Evolutionary conservation across 306 rosid species (phyloP).

Genomic region (Casuarina cunninghamiana): DNA sequence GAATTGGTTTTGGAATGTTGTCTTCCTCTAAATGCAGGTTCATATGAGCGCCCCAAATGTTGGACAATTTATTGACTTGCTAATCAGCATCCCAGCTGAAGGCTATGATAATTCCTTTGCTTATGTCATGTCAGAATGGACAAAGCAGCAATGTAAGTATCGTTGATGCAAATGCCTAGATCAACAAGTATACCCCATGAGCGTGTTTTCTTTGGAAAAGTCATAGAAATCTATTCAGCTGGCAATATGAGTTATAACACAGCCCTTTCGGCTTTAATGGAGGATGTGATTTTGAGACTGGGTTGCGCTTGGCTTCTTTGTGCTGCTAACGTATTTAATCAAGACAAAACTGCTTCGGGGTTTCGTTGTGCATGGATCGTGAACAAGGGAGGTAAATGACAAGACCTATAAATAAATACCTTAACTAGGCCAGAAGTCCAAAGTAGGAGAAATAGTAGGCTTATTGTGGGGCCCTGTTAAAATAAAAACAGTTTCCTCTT

Average conservation of each 20-base stretch:
- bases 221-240: neutral
- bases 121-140: conserved; percentile 92
- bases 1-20: conserved; percentile 15
- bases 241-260: neutral
- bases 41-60: conserved; percentile 90
- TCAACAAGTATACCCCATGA: neutral
- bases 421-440: neutral
- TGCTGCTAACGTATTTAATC: neutral
- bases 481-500: too few relatives aligned
- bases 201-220: neutral
- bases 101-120: conserved; percentile 68
- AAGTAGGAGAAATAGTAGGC: neutral
- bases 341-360: neutral
- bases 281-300: neutral
- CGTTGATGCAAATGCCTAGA: neutral
- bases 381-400: neutral
- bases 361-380: neutral
- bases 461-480: too few relatives aligned
- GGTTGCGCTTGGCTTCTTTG: neutral
- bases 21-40: conserved; percentile 52
- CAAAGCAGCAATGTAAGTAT: conserved; percentile 79
- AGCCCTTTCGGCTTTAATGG: neutral
- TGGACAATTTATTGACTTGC: conserved; percentile 81
- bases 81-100: conserved; percentile 72
- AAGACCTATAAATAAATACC: neutral